phyloP scores from a whole-genome alignment of 495 filamentous ascomycete genomes.

The Annulohypoxylon nitens region DNA sequence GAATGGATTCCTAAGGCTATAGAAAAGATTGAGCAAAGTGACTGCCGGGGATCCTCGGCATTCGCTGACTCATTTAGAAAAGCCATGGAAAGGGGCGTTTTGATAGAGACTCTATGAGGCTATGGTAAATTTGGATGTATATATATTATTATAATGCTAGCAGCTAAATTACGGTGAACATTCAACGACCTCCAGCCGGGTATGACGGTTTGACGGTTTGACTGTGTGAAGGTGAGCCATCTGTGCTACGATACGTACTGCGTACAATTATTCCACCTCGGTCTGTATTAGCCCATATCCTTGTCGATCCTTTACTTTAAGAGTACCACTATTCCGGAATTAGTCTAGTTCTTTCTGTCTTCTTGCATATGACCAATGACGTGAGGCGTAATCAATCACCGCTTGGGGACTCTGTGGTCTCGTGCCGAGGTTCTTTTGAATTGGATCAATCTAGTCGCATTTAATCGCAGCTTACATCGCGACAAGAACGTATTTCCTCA shows the following conservation, averaged over 20 bases:
- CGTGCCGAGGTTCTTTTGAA: constrained; percentile 45
- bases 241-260: background rate
- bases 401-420: constrained; percentile 16
- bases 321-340: background rate
- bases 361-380: constrained; percentile 34
- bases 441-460: background rate
- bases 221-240: background rate
- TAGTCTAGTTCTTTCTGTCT: background rate
- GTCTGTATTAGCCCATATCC: background rate
- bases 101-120: constrained; percentile 11
- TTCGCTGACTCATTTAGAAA: constrained; percentile 56
- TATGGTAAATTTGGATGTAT: background rate
- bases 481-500: constrained; percentile 16
- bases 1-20: constrained; percentile 74
- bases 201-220: background rate
- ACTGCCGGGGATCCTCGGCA: constrained; percentile 58
- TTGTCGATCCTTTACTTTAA: background rate
- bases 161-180: background rate
- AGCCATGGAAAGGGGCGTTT: constrained; percentile 46
- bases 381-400: constrained; percentile 33
- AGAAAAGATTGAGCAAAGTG: constrained; percentile 65
- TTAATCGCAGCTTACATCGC: constrained; percentile 22
- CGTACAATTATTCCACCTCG: background rate
- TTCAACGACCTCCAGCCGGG: background rate
- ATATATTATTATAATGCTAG: background rate